These are phyloP conservation scores for Plicaturopsis crispa DNA, from an alignment of 768 basidiomycete species.

Conservation along the genomic window DNA sequence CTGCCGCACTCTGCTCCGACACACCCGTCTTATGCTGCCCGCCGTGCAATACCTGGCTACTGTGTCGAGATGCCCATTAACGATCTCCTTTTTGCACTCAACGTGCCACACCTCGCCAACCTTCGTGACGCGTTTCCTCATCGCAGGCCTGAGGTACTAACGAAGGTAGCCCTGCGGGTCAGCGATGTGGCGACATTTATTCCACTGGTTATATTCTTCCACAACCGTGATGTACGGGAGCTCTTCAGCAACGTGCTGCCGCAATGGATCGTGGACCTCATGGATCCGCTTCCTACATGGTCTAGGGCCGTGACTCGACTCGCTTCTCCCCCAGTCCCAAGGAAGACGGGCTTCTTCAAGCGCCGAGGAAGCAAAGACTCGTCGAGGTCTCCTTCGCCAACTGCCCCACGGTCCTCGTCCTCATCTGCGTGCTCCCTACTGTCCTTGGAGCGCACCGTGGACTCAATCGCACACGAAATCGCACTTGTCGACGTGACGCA, in stretches of 20 bases:
- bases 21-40: too few relatives aligned
- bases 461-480: constrained; percentile 21
- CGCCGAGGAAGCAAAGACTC: constrained; percentile 9
- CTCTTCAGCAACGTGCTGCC: constrained; percentile 28
- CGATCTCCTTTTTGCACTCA: constrained; percentile 28
- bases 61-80: constrained; percentile 28
- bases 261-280: constrained; percentile 28
- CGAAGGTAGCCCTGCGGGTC: constrained; percentile 22
- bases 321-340: constrained; percentile 1
- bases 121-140: constrained; percentile 17
- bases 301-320: background rate
- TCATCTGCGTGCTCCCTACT: background rate
- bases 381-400: constrained; percentile 6
- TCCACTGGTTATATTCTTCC: constrained; percentile 27
- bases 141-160: constrained; percentile 26
- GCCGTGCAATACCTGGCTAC: constrained; percentile 9
- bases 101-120: constrained; percentile 23
- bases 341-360: constrained; percentile 5
- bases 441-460: constrained; percentile 9
- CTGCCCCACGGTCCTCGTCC: constrained; percentile 2
- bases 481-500: constrained; percentile 10
- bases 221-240: constrained; percentile 30
- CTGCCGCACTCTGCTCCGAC: constrained; percentile 6
- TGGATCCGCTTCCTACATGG: constrained; percentile 22
- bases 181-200: constrained; percentile 27